Base-by-base conservation (phyloP, 306 rosid species). In the Casuarina cunninghamiana region DNA sequence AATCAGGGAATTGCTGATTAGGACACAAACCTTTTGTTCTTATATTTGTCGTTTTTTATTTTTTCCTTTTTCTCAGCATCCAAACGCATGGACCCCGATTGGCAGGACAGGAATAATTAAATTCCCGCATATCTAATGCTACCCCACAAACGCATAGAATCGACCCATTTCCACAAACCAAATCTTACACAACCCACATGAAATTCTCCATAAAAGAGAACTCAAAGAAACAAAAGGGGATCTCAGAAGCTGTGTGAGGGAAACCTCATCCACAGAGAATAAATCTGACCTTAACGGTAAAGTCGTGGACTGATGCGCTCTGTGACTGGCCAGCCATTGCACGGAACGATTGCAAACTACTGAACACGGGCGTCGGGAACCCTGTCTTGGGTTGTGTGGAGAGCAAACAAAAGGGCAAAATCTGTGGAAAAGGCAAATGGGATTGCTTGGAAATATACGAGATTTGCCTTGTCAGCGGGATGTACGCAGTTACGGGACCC, bases 311-410 rank as follows among this genome's bases (percentile, higher is more conserved):
- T 2, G 97, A 85, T 53, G 72, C 54, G 35, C 72, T 17, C 69
- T 58, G 72, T 39, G 97, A 88, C 37, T 81, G 90, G 83, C 88
- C 49, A 9, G 96, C 94, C 96, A 93, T 90, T 15, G 87, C 68
- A 79, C 75, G 89, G 78, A 79, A 80, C 49, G 85, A 67, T 69
- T 71, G 81, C 21, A 73, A 48, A 43, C 50, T 3, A 53, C 54
- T 75, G 17, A 57, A 75, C 15, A 45, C 45, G 1, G 82, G 66
- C 54, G 66, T 66, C 61, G 62, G 72, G 69, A 77, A 70, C 50
- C 32, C 42, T 16, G 78, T 32, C 44, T 57, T 17, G 70, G 62
- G 68, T 15, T 81, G 54, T 32, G 77, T 19, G 69, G 51, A 63
- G 75, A 58, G 63, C 32, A 62, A 68, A 2, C 71, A 48, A 17